A percentile compares a stretch with the other conserved stretches of the same genome.
phyloP scores from a whole-genome alignment of 2,329 filamentous ascomycete genomes.

The Verticillium zaregamsianum region DNA sequence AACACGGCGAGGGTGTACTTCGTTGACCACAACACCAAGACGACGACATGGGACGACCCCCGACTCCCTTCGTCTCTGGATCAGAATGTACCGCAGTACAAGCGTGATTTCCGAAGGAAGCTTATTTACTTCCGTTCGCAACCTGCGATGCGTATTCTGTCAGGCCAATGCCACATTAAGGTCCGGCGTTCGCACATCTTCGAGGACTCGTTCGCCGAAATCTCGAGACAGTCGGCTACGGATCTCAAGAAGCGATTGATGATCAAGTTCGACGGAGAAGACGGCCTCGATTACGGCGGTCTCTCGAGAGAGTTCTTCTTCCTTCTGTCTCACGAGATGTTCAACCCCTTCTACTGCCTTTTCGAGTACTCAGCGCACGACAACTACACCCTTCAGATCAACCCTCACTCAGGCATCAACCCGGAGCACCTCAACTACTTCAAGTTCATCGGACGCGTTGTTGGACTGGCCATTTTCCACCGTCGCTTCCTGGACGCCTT shows the following conservation, averaged over 20 bases:
- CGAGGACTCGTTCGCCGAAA: conserved; percentile 97
- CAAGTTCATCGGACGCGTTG: conserved; percentile 98
- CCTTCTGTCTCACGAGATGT: conserved; percentile 98
- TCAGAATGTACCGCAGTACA: conserved; percentile 98
- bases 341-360: conserved; percentile 98
- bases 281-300: conserved; percentile 96
- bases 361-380: conserved; percentile 99
- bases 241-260: conserved; percentile 98
- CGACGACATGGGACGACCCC: conserved; percentile 98
- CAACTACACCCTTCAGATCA: conserved; percentile 99
- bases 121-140: conserved; percentile 99
- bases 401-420: conserved; percentile 98
- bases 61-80: conserved; percentile 91
- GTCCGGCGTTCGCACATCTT: conserved; percentile 95
- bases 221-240: conserved; percentile 91
- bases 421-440: conserved; percentile 99
- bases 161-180: conserved; percentile 97
- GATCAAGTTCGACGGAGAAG: conserved; percentile 99
- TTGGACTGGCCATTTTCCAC: conserved; percentile 97
- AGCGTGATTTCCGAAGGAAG: conserved; percentile 97
- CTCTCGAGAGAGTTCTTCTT: conserved; percentile 99
- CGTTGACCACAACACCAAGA: conserved; percentile 99
- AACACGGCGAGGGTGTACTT: conserved; percentile 98
- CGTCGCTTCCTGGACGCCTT: conserved; percentile 96
- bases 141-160: conserved; percentile 89